Evolutionary conservation across 352 stramenopile species (phyloP).

Genomic region (Elongisporangium undulatum): DNA sequence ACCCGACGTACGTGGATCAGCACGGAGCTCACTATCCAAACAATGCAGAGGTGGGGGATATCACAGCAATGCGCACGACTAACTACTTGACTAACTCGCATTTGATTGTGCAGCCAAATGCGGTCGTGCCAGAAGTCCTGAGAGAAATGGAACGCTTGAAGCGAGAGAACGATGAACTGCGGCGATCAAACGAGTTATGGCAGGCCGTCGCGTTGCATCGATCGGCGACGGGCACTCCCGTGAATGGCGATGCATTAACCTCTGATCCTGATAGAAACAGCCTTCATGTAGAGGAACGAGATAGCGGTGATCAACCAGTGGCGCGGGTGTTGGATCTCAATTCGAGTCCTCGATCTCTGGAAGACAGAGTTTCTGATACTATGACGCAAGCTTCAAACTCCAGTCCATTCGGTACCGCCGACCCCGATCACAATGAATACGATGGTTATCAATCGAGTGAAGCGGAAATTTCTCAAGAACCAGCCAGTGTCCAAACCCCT

Average conservation of each 20-base stretch:
- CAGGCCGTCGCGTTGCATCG: conserved; percentile 25
- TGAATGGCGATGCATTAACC: neutral
- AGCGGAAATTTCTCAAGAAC: neutral
- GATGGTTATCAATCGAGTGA: neutral
- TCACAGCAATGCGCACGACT: neutral
- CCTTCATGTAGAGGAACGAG: neutral
- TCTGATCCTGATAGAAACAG: neutral
- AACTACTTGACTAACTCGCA: neutral
- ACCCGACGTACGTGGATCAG: neutral
- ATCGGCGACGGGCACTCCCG: neutral
- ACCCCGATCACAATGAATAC: neutral
- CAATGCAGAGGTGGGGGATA: too few species aligned
- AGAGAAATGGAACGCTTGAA: conserved; percentile 62
- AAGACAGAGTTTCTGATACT: neutral
- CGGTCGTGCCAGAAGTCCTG: conserved; percentile 30
- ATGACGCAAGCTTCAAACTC: neutral
- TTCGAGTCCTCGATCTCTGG: neutral
- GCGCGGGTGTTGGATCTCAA: neutral
- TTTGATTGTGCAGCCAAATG: neutral
- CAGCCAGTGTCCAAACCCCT: neutral
- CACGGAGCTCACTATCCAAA: neutral
- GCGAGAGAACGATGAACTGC: conserved; percentile 59
- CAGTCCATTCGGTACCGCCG: neutral
- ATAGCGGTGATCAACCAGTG: neutral
- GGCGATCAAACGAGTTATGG: conserved; percentile 56